Percentiles rank a stretch among this genome's conserved stretches.
phyloP scores from a whole-genome alignment of 1,139 yeast species.

The Yamadazyma triangularis region DNA sequence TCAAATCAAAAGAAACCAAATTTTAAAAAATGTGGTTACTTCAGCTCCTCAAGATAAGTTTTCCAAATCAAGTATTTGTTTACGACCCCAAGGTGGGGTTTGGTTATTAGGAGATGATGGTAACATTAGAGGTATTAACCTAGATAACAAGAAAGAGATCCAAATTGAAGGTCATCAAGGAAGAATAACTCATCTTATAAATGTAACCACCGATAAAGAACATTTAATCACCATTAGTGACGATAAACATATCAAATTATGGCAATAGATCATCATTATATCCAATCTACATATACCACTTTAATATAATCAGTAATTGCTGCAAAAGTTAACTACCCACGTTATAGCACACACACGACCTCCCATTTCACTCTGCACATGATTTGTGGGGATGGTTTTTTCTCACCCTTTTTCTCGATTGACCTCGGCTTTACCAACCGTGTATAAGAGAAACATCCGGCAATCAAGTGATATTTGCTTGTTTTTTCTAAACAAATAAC shows the following conservation, averaged over 20 bases:
- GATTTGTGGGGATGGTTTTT: too few species aligned
- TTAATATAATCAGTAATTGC: too few species aligned
- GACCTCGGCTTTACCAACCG: too few species aligned
- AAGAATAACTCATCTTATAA: slow-evolving; percentile 44
- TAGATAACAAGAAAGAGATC: slow-evolving; percentile 20
- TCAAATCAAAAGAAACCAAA: slow-evolving; percentile 33
- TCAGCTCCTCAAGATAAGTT: slow-evolving; percentile 69
- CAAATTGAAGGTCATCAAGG: slow-evolving; percentile 33
- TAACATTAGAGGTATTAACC: slow-evolving; percentile 52
- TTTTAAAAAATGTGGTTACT: slow-evolving; percentile 55
- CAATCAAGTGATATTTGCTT: too few species aligned
- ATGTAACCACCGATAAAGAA: slow-evolving; percentile 21
- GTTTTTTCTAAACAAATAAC: too few species aligned
- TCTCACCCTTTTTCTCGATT: too few species aligned
- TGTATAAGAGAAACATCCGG: too few species aligned
- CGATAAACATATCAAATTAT: slow-evolving; percentile 9
- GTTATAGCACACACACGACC: too few species aligned
- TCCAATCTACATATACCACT: background rate
- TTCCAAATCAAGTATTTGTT: slow-evolving; percentile 48
- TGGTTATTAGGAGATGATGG: slow-evolving; percentile 78
- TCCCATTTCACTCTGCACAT: too few species aligned
- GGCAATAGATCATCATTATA: slow-evolving; percentile 4
- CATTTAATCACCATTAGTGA: slow-evolving; percentile 11
- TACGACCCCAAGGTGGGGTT: slow-evolving; percentile 43
- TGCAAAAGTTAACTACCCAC: too few species aligned